Conservation (phyloP, 441 rosid genomes). For the Lepidium campestre region DNA sequence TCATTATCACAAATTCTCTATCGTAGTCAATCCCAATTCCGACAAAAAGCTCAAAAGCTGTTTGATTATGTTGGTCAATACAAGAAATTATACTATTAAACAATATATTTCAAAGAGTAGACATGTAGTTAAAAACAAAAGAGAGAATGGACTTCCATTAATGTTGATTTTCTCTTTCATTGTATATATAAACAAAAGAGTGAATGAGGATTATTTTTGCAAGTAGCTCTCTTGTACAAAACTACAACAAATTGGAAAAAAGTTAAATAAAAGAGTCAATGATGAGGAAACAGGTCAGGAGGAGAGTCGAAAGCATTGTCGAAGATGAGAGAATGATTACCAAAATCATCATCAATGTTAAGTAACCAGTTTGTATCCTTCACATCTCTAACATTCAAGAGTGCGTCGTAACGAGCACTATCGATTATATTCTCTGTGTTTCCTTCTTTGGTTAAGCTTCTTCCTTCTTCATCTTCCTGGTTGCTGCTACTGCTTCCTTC, state of each 20-base stretch:
- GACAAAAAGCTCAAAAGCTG: background rate
- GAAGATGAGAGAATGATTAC: slow-evolving; percentile 18
- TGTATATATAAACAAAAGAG: background rate
- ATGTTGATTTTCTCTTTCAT: background rate
- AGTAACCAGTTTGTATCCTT: slow-evolving; percentile 30
- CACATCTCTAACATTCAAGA: slow-evolving; percentile 25
- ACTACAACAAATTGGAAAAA: background rate
- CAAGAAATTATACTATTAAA: background rate
- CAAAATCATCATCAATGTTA: slow-evolving; percentile 23
- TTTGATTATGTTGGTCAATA: background rate
- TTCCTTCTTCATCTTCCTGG: slow-evolving; percentile 28
- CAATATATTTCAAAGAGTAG: background rate
- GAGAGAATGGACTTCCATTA: too few relatives aligned
- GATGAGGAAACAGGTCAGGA: slow-evolving; percentile 26
- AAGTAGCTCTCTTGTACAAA: slow-evolving; percentile 11
- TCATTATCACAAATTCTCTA: too few relatives aligned
- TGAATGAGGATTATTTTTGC: background rate
- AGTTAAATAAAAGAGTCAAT: background rate
- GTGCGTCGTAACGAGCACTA: slow-evolving; percentile 26
- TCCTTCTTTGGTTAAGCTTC: slow-evolving; percentile 6
- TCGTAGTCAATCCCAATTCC: too few relatives aligned
- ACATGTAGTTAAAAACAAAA: too few relatives aligned
- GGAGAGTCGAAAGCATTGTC: slow-evolving; percentile 28
- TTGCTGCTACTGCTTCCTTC: slow-evolving; percentile 25
- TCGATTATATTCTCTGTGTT: slow-evolving; percentile 4